These are phyloP conservation scores for Neoboletus brunneissimus DNA, from an alignment of 768 basidiomycete species.

Conservation along the genomic window DNA sequence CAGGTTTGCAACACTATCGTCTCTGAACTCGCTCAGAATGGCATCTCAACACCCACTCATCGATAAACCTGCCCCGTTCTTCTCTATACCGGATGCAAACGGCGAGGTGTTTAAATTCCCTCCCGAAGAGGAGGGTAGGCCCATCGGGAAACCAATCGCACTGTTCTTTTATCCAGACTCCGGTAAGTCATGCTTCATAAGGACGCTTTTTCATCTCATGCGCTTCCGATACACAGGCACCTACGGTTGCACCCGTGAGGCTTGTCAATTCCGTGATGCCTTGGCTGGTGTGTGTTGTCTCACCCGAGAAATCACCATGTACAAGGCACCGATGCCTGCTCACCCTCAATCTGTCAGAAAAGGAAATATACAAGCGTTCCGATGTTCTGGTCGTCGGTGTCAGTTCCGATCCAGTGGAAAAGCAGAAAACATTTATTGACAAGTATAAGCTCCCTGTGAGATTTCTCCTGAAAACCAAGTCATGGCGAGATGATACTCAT, in stretches of 20 bases:
- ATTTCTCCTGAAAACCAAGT: background rate
- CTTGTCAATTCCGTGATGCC: constrained; percentile 80
- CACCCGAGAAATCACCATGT: background rate
- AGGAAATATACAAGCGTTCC: constrained; percentile 60
- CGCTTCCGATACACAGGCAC: constrained; percentile 45
- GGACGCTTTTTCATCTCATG: background rate
- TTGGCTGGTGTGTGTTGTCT: constrained; percentile 48
- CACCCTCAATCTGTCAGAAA: constrained; percentile 39
- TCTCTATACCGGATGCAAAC: constrained; percentile 63
- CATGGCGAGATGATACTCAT: background rate
- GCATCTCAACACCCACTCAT: constrained; percentile 48
- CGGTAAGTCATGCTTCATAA: constrained; percentile 39
- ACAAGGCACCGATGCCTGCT: background rate
- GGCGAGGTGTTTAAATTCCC: constrained; percentile 59
- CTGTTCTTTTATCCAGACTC: constrained; percentile 80
- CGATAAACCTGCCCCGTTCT: constrained; percentile 60
- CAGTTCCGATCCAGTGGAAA: constrained; percentile 66
- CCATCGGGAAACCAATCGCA: constrained; percentile 49
- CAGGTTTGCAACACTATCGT: background rate
- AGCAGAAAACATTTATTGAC: constrained; percentile 74
- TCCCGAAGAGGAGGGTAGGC: constrained; percentile 47
- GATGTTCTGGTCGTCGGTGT: constrained; percentile 71
- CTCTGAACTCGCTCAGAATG: constrained; percentile 31
- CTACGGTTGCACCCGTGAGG: constrained; percentile 78
- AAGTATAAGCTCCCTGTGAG: constrained; percentile 61